Percentiles rank a stretch among this genome's conserved stretches.
phyloP scores from a whole-genome alignment of 2,329 filamentous ascomycete genomes.

The Penicillium decumbens region DNA sequence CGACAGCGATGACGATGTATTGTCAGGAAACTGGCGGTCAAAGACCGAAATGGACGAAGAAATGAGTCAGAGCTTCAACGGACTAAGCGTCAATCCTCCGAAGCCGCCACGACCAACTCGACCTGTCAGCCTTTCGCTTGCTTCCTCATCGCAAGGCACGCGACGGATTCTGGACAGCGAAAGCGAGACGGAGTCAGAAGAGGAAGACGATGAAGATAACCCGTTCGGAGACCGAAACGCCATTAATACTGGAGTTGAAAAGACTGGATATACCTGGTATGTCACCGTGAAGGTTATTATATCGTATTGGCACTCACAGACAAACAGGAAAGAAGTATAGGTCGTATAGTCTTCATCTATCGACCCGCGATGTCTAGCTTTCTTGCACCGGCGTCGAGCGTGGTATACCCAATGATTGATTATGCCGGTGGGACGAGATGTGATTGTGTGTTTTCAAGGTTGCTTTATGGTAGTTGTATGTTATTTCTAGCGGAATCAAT shows the following conservation, averaged over 20 bases:
- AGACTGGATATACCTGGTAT: conserved; percentile 34
- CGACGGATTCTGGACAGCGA: conserved; percentile 50
- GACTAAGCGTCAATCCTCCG: conserved; percentile 33
- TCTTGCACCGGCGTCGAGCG: neutral
- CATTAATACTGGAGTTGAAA: conserved; percentile 33
- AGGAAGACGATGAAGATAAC: conserved; percentile 75
- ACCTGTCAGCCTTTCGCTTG: conserved; percentile 52
- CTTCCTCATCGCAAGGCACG: conserved; percentile 18
- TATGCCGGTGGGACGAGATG: neutral
- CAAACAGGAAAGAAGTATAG: conserved; percentile 29
- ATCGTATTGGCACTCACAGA: conserved; percentile 10
- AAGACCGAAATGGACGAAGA: conserved; percentile 24
- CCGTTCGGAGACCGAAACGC: conserved; percentile 83
- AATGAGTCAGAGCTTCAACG: conserved; percentile 31
- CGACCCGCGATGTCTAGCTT: neutral
- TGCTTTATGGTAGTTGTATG: neutral
- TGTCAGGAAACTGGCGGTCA: conserved; percentile 29
- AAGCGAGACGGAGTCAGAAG: conserved; percentile 50
- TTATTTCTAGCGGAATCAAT: neutral
- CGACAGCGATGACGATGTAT: conserved; percentile 57
- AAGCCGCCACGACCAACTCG: conserved; percentile 51
- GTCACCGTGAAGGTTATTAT: conserved; percentile 5
- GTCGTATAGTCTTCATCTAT: too few relatives aligned
- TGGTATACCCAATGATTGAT: neutral
- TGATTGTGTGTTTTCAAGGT: neutral